Evolutionary conservation across 345 rosid species (phyloP).

Genomic region (Salix caprea): DNA sequence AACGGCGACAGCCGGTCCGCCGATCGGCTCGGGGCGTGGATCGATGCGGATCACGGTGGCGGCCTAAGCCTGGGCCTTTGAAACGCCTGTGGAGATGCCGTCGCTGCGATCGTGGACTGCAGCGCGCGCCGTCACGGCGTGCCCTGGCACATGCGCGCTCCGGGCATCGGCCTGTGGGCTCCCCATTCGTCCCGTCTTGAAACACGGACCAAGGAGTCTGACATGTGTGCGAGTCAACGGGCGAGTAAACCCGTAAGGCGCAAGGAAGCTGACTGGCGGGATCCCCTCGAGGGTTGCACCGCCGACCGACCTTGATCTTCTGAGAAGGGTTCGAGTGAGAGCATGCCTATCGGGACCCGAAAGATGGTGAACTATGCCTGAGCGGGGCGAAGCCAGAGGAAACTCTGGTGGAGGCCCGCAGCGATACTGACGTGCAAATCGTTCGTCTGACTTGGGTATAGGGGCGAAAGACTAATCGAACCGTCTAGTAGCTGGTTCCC

Average conservation of each 20-base stretch:
- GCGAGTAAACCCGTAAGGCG: slow-evolving; percentile 25
- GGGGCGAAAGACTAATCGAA: slow-evolving; percentile 37
- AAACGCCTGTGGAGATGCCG: slow-evolving; percentile 1
- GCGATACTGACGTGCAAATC: not conserved
- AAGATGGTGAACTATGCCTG: slow-evolving; percentile 1
- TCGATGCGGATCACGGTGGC: not conserved
- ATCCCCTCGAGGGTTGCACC: not conserved
- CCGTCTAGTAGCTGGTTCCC: slow-evolving; percentile 36
- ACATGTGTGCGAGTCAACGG: slow-evolving; percentile 45
- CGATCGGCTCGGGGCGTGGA: not conserved
- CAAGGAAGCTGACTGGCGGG: slow-evolving; percentile 1
- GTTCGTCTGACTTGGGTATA: slow-evolving; percentile 8
- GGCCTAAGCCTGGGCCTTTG: not conserved
- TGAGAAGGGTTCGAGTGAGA: slow-evolving; percentile 4
- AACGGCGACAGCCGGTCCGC: not conserved
- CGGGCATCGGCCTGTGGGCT: slow-evolving; percentile 32
- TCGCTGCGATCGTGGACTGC: not conserved
- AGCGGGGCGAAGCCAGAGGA: not conserved
- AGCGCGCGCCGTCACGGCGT: not conserved
- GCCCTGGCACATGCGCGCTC: slow-evolving; percentile 5
- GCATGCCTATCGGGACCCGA: slow-evolving; percentile 4
- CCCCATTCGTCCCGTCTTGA: slow-evolving; percentile 52
- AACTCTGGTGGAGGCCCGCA: slow-evolving; percentile 7
- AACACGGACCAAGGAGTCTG: slow-evolving; percentile 59
- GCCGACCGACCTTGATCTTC: not conserved